These are phyloP conservation scores for Syncephalastrum racemosum DNA, from an alignment of 371 early-diverging fungal species.

Conservation along the genomic window DNA sequence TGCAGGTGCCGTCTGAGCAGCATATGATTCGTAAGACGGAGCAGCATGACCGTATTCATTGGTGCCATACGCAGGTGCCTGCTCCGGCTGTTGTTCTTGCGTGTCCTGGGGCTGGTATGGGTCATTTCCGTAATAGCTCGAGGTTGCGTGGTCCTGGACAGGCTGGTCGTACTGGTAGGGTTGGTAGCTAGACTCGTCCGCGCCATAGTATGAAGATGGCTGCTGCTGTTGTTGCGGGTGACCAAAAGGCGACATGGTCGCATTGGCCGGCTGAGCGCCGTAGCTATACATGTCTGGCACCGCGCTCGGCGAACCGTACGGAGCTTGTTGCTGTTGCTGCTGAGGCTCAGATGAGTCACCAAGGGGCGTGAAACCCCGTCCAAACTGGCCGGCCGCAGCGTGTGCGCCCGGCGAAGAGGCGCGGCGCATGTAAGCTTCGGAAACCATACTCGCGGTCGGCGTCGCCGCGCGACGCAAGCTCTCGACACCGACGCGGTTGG, in stretches of 20 bases:
- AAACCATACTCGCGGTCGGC: constrained; percentile 18
- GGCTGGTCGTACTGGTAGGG: neutral
- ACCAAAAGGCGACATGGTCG: constrained; percentile 37
- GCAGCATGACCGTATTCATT: neutral
- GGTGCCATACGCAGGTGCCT: constrained; percentile 3
- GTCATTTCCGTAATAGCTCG: constrained; percentile 3
- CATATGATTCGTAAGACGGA: too few relatives aligned
- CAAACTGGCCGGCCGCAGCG: constrained; percentile 7
- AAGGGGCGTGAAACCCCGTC: constrained; percentile 14
- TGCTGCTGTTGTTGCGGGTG: neutral
- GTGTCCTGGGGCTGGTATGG: constrained; percentile 9
- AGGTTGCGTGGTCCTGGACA: constrained; percentile 2
- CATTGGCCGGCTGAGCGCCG: constrained; percentile 17
- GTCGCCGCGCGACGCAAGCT: constrained; percentile 25
- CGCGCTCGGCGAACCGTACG: constrained; percentile 17
- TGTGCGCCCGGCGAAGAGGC: constrained; percentile 17
- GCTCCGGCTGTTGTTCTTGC: constrained; percentile 11
- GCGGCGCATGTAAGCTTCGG: constrained; percentile 14
- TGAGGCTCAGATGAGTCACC: constrained; percentile 3
- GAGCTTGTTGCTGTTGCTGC: constrained; percentile 3
- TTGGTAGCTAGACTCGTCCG: neutral
- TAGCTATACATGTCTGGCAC: constrained; percentile 23
- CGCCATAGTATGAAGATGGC: neutral
- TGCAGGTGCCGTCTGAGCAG: neutral
- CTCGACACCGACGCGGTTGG: constrained; percentile 18